Conservation (phyloP, 331 rosid genomes). For the Quercus phellos region DNA sequence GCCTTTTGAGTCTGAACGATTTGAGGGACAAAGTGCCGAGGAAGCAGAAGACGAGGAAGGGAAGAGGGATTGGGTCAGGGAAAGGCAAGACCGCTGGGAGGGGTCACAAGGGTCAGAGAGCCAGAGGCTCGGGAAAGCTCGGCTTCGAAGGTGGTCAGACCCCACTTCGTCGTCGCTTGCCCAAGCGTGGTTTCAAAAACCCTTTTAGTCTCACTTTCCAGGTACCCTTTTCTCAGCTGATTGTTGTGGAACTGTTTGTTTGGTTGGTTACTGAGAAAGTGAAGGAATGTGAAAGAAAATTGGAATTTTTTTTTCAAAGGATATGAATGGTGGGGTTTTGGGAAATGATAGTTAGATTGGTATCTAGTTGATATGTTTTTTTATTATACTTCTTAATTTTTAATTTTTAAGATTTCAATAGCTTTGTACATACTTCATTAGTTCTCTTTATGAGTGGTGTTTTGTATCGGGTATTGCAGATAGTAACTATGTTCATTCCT, state of each 20-base stretch:
- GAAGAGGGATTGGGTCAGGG: constrained; percentile 97
- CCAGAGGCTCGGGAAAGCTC: constrained; percentile 76
- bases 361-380: too few species aligned
- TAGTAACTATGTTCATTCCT: too few species aligned
- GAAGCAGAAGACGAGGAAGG: constrained; percentile 84
- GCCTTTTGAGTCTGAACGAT: constrained; percentile 85
- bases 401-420: too few species aligned
- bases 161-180: constrained; percentile 82
- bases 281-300: neutral
- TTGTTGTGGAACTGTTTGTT: neutral
- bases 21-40: constrained; percentile 77
- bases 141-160: constrained; percentile 98
- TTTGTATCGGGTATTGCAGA: too few species aligned
- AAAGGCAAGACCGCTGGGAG: constrained; percentile 96
- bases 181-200: constrained; percentile 87
- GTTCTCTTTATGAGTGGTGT: too few species aligned
- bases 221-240: constrained; percentile 30
- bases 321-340: too few species aligned
- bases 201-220: constrained; percentile 89
- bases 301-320: neutral
- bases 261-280: neutral
- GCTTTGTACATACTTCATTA: too few species aligned
- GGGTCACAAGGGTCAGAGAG: constrained; percentile 93
- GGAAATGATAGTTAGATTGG: too few species aligned
- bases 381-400: too few species aligned